Conservation (phyloP, 2,329 filamentous ascomycete species). For the Phialocephala subalpina region DNA sequence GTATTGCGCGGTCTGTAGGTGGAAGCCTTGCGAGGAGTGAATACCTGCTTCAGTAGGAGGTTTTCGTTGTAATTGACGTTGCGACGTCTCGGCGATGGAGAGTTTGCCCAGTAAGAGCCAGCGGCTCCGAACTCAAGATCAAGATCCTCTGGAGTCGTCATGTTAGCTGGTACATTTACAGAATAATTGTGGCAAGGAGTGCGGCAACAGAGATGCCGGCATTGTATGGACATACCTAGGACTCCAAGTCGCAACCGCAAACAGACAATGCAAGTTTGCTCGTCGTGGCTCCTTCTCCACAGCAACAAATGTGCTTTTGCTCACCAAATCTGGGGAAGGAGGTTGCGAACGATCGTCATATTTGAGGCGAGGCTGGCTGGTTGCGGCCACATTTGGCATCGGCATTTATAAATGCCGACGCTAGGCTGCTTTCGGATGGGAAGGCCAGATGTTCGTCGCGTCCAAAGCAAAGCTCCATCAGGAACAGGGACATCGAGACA, state of each 20-base stretch:
- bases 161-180: conserved; percentile 12
- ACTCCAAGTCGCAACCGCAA: not conserved
- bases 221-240: not conserved
- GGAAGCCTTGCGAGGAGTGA: not conserved
- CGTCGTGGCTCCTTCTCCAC: not conserved
- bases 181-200: not conserved
- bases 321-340: not conserved
- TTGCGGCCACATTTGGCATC: conserved; percentile 23
- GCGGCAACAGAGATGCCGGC: not conserved
- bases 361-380: not conserved
- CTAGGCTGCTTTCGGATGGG: conserved; percentile 17
- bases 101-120: not conserved
- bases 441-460: conserved; percentile 35
- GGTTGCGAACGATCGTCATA: conserved; percentile 3
- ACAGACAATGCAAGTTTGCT: not conserved
- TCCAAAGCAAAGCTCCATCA: conserved; percentile 10
- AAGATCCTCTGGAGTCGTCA: conserved; percentile 14
- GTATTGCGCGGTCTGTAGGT: not conserved
- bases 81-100: conserved; percentile 3
- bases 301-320: not conserved
- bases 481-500: conserved; percentile 1
- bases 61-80: conserved; percentile 4
- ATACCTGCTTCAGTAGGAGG: not conserved
- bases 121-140: conserved; percentile 1
- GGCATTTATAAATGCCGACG: conserved; percentile 25